Evolutionary conservation across 1,284 basidiomycete genomes (phyloP), one percentile per base, ranked within the genome.

Genomic region (Volvariella surrecta): DNA sequence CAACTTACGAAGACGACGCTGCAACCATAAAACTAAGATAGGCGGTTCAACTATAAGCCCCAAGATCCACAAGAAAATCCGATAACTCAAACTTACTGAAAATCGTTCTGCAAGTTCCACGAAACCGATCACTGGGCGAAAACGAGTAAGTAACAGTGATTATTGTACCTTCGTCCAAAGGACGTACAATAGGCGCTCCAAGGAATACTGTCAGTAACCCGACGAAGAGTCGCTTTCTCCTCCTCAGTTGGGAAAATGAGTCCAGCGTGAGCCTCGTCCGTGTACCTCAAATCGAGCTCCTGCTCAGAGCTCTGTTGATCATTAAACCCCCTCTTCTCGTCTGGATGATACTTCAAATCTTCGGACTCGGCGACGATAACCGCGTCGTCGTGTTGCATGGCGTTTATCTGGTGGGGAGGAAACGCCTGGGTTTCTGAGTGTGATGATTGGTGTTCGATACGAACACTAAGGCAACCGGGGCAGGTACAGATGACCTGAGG

Each of bases 61-160:
- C n/a, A n/a, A n/a, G n/a, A n/a, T n/a, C n/a, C n/a, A n/a, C 13
- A 32, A 3, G 42, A 34, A 24, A 16, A 47, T 7, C 15, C 15
- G 20, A 31, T 20, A 28, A 28, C 0, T 1, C 30, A 17, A 9
- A 59, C 71, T 41, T 50, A 76, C 76, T 9, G 84, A 88, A 60
- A 89, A 89, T 16, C 85, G 76, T 56, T 89, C 86, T 3, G 82
- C 82, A 35, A 83, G 56, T 59, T 89, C 84, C 30, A 86, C 69
- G 24, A 78, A 46, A 3, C 82, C 83, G 39, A 89, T 83, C 45
- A 84, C 80, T 84, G 17, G 16, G 44, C 4, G 16, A 22, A 24
- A 11, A 37, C n/a, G 34, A 54, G 54, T 35, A 50, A 46, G 43
- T 45, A 35, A 19, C 4, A 16, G 34, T 35, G 34, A 17, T 52